A percentile compares a stretch with the other conserved stretches of the same genome.
These are phyloP conservation scores for Malus hybrid DNA, from an alignment of 331 rosid species.

Conservation along the genomic window DNA sequence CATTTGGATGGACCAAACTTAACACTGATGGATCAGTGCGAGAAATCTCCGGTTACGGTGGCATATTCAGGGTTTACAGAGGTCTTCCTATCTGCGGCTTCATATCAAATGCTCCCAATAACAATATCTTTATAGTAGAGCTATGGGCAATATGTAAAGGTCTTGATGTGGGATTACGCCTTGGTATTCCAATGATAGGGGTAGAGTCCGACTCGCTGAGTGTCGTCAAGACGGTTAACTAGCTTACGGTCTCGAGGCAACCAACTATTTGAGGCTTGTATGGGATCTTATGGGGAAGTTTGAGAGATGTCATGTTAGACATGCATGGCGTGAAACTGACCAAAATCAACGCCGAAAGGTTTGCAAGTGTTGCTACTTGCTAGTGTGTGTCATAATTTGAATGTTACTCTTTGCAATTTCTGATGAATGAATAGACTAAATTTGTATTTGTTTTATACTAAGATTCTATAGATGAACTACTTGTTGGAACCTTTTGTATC, in stretches of 20 bases:
- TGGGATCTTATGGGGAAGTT: not conserved
- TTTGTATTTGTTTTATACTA: not conserved
- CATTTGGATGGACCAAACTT: constrained; percentile 50
- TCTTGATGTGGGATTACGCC: constrained; percentile 45
- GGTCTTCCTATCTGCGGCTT: constrained; percentile 53
- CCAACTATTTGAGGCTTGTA: too few species aligned
- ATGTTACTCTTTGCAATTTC: too few species aligned
- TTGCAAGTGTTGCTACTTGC: too few species aligned
- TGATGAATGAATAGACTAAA: not conserved
- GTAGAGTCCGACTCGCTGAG: too few species aligned
- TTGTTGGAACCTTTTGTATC: not conserved
- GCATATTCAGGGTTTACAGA: constrained; percentile 40
- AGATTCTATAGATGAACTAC: not conserved
- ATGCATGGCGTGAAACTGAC: too few species aligned
- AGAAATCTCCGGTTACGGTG: constrained; percentile 44
- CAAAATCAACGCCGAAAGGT: too few species aligned
- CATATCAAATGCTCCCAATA: constrained; percentile 42
- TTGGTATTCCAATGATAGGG: constrained; percentile 11
- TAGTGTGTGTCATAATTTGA: too few species aligned
- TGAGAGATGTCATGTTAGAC: too few species aligned
- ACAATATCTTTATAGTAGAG: constrained; percentile 38
- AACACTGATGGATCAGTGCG: constrained; percentile 57
- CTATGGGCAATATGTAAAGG: constrained; percentile 75
- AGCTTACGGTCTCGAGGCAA: too few species aligned
- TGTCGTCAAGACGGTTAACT: too few species aligned